phyloP scores from a whole-genome alignment of 805 yeast species.

The Zygosaccharomyces lentus region DNA sequence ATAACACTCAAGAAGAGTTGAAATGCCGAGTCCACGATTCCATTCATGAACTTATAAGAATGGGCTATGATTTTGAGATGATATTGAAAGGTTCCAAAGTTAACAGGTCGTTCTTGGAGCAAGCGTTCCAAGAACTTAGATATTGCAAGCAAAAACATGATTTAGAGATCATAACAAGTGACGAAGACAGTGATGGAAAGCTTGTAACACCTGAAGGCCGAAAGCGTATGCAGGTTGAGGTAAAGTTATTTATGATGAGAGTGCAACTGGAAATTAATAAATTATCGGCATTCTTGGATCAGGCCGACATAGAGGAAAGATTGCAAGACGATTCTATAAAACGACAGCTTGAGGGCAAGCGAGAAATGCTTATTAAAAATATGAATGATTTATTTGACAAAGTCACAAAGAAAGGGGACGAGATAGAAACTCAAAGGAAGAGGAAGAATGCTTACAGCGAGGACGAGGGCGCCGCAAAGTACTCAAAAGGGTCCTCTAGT shows the following conservation, averaged over 20 bases:
- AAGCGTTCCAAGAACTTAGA: constrained; percentile 9
- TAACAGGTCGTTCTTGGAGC: constrained; percentile 9
- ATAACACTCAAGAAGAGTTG: not conserved
- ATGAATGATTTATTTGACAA: constrained; percentile 7
- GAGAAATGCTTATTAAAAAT: not conserved
- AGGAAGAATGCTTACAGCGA: not conserved
- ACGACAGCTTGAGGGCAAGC: not conserved
- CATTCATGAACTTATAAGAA: constrained; percentile 5
- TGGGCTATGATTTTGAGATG: constrained; percentile 8
- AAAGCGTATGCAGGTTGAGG: constrained; percentile 9
- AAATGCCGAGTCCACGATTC: constrained; percentile 8
- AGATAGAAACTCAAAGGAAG: not conserved
- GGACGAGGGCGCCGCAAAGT: not conserved
- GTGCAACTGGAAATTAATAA: constrained; percentile 9
- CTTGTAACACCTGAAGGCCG: not conserved
- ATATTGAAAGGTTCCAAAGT: constrained; percentile 11
- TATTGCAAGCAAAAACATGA: constrained; percentile 3
- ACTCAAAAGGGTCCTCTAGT: not conserved
- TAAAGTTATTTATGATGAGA: constrained; percentile 11
- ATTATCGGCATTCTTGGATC: constrained; percentile 1
- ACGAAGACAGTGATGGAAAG: not conserved
- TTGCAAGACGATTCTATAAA: constrained; percentile 2
- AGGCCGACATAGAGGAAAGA: constrained; percentile 1
- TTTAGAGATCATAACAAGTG: constrained; percentile 3
- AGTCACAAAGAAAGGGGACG: not conserved